phyloP scores from a whole-genome alignment of 768 basidiomycete genomes.

The Daedalea quercina region DNA sequence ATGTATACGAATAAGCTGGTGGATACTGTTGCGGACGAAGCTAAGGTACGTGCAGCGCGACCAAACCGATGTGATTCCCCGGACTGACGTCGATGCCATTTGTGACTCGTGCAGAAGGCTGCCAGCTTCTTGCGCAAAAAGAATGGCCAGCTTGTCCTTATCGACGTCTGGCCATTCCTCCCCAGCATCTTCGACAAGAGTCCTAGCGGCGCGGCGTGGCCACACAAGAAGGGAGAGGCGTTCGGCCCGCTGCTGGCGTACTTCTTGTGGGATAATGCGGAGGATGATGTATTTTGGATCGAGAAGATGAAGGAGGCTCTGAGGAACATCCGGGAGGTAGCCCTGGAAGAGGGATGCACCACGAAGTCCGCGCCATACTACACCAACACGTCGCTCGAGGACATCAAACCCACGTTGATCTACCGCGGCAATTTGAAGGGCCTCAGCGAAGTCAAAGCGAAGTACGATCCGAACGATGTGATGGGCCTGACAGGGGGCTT shows the following conservation, averaged over 20 bases:
- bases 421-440: not conserved
- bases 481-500: not conserved
- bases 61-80: not conserved
- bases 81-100: not conserved
- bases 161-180: not conserved
- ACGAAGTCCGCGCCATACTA: not conserved
- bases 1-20: not conserved
- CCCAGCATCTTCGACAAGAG: not conserved
- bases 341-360: not conserved
- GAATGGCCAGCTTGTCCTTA: not conserved
- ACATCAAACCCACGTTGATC: not conserved
- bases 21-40: not conserved
- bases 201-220: not conserved
- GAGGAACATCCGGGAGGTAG: not conserved
- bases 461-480: not conserved
- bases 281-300: not conserved
- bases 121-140: not conserved
- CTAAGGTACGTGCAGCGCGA: not conserved
- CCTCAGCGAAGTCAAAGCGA: not conserved
- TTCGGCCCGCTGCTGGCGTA: not conserved
- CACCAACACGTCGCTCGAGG: not conserved
- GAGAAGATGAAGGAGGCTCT: not conserved
- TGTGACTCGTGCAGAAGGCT: not conserved
- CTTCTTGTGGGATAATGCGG: not conserved
- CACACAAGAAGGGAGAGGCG: not conserved